Conservation (phyloP, 2,329 filamentous ascomycete genomes). For the Colletotrichum orbiculare region DNA sequence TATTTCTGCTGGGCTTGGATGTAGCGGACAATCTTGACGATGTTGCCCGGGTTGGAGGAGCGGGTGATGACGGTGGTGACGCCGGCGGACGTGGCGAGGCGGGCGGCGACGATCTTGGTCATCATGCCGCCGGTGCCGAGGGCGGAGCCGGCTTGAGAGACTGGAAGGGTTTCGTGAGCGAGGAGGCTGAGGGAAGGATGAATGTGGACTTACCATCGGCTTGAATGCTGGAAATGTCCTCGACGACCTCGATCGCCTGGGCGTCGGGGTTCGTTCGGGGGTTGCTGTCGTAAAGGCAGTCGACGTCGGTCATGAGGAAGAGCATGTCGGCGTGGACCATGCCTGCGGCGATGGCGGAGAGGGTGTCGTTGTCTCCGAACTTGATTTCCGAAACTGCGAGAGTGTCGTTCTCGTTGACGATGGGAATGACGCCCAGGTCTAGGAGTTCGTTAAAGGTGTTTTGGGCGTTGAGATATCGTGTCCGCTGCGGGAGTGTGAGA, state of each 20-base stretch:
- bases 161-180: constrained; percentile 51
- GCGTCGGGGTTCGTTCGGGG: constrained; percentile 87
- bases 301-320: constrained; percentile 99
- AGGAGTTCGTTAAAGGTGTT: constrained; percentile 92
- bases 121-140: constrained; percentile 97
- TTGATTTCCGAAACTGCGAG: constrained; percentile 98
- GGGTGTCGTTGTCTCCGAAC: constrained; percentile 98
- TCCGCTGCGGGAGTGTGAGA: constrained; percentile 65
- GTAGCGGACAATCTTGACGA: constrained; percentile 86
- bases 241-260: constrained; percentile 89
- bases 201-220: constrained; percentile 73
- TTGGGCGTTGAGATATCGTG: constrained; percentile 95
- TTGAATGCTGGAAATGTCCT: constrained; percentile 84
- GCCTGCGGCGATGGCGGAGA: constrained; percentile 94
- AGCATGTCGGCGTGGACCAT: constrained; percentile 98
- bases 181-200: neutral
- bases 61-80: constrained; percentile 96
- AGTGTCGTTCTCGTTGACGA: constrained; percentile 99
- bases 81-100: constrained; percentile 90
- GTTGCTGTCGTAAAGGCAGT: constrained; percentile 97
- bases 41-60: constrained; percentile 93
- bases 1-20: constrained; percentile 65
- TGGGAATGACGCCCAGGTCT: constrained; percentile 95
- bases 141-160: constrained; percentile 88
- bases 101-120: constrained; percentile 95